Base-by-base conservation (phyloP, 805 yeast species). In the Lachancea kluyveri region DNA sequence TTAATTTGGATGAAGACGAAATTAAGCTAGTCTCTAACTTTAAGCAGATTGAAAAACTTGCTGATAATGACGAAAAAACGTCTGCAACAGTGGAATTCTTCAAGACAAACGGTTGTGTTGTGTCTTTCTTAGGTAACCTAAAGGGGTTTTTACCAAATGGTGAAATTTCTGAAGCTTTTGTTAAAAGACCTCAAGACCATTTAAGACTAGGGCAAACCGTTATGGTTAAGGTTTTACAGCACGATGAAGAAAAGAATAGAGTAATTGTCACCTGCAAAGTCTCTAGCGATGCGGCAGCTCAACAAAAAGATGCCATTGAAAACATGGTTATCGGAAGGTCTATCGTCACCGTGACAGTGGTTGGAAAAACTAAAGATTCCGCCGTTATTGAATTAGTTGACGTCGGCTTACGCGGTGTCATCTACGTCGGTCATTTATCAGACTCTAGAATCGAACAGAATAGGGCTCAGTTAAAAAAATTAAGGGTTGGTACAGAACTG, bases 161-260 rank as follows among this genome's bases (percentile, higher is more conserved):
- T 33, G 97, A 92, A 62, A 83, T 92, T 48, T 80, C 94, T 33
- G 97, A 92, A 59, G 77, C 95, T 1, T 84, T 72, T 54, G 92
- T 88, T 23, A 69, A 67, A 31, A 73, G 75, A 34, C 87, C 95
- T 12, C 74, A 71, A 43, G 90, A 87, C 43, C 81, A 79, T 56
- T 69, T 90, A 45, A 77, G 76, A 42, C 51, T 82, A 10, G 95
- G 95, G 4, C 97, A 92, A 60, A 79, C 95, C 1, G 79, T 92
- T 22, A 59, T 63, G 6, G 94, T 84, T 6, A 74, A 79, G 46
- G 63, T 92, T 11, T 46, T 79, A 24, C 60, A 66, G 22, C 73
- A 79, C 24, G 77, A 81, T 43, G 57, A 54, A 14, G 74, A 68
- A 19, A 62, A 65, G 17, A 52, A 65, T 11, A 72, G 79, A 48